phyloP scores from a whole-genome alignment of 805 yeast species.

The Kazachstania kunashirensis region DNA sequence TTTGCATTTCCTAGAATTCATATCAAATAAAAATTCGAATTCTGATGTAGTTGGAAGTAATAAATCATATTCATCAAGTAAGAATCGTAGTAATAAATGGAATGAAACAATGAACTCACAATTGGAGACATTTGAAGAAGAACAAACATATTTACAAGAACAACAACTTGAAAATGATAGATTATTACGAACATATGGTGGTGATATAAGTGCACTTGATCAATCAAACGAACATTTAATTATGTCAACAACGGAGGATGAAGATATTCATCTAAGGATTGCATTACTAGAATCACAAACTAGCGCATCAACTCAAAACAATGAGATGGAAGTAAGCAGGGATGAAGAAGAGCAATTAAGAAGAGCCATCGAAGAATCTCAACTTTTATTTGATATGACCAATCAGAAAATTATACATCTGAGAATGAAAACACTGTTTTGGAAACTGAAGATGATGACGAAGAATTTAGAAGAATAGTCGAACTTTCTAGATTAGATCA shows the following conservation, averaged over 20 bases:
- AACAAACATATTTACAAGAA: conserved; percentile 12
- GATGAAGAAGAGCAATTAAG: conserved; percentile 11
- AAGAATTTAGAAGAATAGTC: conserved; percentile 14
- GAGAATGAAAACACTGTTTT: conserved; percentile 4
- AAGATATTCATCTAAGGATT: conserved; percentile 25
- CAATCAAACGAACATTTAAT: conserved; percentile 14
- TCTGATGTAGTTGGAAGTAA: neutral
- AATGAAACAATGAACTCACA: conserved; percentile 21
- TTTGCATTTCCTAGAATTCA: conserved; percentile 24
- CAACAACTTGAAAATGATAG: conserved; percentile 13
- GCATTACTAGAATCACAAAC: conserved; percentile 29
- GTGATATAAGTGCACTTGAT: conserved; percentile 11
- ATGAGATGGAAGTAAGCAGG: conserved; percentile 3
- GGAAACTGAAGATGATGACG: conserved; percentile 13
- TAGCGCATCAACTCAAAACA: neutral
- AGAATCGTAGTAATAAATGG: conserved; percentile 22
- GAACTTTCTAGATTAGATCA: conserved; percentile 12
- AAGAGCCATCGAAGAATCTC: conserved; percentile 18
- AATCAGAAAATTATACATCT: neutral
- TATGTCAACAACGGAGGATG: conserved; percentile 16
- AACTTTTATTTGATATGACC: conserved; percentile 4
- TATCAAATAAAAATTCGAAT: conserved; percentile 6
- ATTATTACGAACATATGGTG: conserved; percentile 21
- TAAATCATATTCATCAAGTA: conserved; percentile 1
- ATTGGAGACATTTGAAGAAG: conserved; percentile 23